Conservation (phyloP, 2,329 filamentous ascomycete genomes). For the Rhynchosporium graminicola region DNA sequence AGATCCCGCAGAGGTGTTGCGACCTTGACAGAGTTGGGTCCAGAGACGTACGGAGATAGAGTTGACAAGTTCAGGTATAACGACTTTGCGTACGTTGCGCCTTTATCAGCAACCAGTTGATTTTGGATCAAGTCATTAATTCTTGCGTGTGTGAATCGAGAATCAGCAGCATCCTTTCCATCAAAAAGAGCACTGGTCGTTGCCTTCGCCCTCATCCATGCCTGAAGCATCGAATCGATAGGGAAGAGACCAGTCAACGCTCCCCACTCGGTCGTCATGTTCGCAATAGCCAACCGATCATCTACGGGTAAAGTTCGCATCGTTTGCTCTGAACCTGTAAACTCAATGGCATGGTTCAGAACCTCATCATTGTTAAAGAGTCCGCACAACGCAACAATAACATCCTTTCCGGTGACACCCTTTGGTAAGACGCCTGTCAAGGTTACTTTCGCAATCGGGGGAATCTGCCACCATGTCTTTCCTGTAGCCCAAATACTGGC, state of each 20-base stretch:
- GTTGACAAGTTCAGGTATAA: constrained; percentile 82
- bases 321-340: constrained; percentile 77
- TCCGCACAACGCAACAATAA: constrained; percentile 85
- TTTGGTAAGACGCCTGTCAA: constrained; percentile 73
- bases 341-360: constrained; percentile 88
- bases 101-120: constrained; percentile 69
- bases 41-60: constrained; percentile 79
- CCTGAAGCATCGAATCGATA: constrained; percentile 69
- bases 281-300: constrained; percentile 70
- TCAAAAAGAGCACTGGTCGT: constrained; percentile 66
- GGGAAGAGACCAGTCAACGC: constrained; percentile 76
- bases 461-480: constrained; percentile 85
- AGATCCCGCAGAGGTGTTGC: constrained; percentile 76
- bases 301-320: constrained; percentile 72
- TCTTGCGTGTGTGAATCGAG: constrained; percentile 69
- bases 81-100: constrained; percentile 79
- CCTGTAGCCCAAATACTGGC: constrained; percentile 83
- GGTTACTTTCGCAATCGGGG: constrained; percentile 78
- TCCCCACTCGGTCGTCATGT: constrained; percentile 85
- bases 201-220: constrained; percentile 77
- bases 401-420: constrained; percentile 90
- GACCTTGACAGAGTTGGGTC: constrained; percentile 89
- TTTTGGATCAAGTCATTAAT: constrained; percentile 73
- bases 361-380: constrained; percentile 87
- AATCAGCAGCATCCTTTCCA: constrained; percentile 45